A percentile compares a stretch with the other conserved stretches of the same genome.
These are phyloP conservation scores for Colletotrichum spinosum DNA, from an alignment of 2,329 filamentous ascomycete species.

Conservation along the genomic window DNA sequence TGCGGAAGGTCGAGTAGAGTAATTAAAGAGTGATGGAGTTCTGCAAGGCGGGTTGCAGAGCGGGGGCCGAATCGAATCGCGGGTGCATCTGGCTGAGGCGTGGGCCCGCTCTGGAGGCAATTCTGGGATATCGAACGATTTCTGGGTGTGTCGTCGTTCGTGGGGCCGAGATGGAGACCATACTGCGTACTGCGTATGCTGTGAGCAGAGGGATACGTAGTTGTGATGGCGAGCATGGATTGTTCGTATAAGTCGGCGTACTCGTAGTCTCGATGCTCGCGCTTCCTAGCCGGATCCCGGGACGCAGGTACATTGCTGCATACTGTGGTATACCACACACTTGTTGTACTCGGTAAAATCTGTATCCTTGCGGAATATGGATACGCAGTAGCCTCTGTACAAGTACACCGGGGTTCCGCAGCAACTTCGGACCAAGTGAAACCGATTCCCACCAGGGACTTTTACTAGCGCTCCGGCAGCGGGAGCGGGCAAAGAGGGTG, in stretches of 20 bases:
- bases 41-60: slow-evolving; percentile 10
- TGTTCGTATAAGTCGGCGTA: background rate
- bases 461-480: slow-evolving; percentile 13
- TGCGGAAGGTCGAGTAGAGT: background rate
- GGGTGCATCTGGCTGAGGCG: slow-evolving; percentile 17
- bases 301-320: slow-evolving; percentile 8
- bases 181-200: too few relatives aligned
- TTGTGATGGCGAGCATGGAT: background rate
- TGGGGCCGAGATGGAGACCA: slow-evolving; percentile 1
- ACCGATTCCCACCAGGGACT: slow-evolving; percentile 10
- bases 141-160: background rate
- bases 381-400: background rate
- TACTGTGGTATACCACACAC: too few relatives aligned
- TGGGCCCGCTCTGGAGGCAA: background rate
- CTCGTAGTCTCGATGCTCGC: background rate
- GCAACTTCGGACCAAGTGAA: slow-evolving; percentile 23
- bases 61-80: slow-evolving; percentile 13
- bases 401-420: slow-evolving; percentile 14
- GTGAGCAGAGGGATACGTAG: background rate
- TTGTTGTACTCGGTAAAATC: too few relatives aligned
- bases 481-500: background rate
- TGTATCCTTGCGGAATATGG: too few relatives aligned
- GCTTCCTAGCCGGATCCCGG: slow-evolving; percentile 14
- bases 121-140: slow-evolving; percentile 31
- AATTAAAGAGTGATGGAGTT: background rate